Percentiles rank a stretch among this genome's conserved stretches.
phyloP scores from a whole-genome alignment of 2,329 filamentous ascomycete species.

The Colletotrichum sp. region DNA sequence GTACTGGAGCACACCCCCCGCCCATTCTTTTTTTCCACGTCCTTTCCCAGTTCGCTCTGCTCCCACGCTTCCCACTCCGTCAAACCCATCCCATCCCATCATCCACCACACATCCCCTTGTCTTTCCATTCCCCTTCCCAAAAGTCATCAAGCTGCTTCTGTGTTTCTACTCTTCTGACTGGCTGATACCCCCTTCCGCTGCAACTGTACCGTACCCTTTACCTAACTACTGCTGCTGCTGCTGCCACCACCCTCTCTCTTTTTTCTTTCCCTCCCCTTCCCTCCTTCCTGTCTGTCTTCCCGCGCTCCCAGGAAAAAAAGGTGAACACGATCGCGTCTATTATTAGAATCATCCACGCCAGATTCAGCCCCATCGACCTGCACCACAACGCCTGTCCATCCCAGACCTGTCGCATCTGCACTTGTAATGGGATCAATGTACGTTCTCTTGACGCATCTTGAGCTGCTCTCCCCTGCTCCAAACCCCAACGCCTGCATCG shows the following conservation, averaged over 20 bases:
- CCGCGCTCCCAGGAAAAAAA: conserved; percentile 24
- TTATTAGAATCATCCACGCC: conserved; percentile 58
- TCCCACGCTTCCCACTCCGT: neutral
- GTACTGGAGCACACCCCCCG: neutral
- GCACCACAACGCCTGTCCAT: conserved; percentile 37
- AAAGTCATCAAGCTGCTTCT: neutral
- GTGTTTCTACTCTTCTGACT: neutral
- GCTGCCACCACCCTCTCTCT: conserved; percentile 10
- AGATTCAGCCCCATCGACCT: conserved; percentile 55
- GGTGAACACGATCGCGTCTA: conserved; percentile 52
- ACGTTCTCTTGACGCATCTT: conserved; percentile 19
- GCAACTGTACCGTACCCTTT: neutral
- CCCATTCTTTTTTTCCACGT: neutral
- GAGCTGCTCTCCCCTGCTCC: conserved; percentile 13
- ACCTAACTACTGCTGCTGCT: neutral
- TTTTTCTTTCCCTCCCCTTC: conserved; percentile 23
- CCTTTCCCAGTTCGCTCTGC: neutral
- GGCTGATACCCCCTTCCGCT: neutral
- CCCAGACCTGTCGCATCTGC: conserved; percentile 23
- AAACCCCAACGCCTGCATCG: neutral
- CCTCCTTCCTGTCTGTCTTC: conserved; percentile 27
- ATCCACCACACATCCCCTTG: neutral
- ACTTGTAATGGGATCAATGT: conserved; percentile 25
- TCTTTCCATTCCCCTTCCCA: neutral
- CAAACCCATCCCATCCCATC: neutral